These are phyloP conservation scores for Letharia lupina DNA, from an alignment of 495 filamentous ascomycete species.

Conservation along the genomic window DNA sequence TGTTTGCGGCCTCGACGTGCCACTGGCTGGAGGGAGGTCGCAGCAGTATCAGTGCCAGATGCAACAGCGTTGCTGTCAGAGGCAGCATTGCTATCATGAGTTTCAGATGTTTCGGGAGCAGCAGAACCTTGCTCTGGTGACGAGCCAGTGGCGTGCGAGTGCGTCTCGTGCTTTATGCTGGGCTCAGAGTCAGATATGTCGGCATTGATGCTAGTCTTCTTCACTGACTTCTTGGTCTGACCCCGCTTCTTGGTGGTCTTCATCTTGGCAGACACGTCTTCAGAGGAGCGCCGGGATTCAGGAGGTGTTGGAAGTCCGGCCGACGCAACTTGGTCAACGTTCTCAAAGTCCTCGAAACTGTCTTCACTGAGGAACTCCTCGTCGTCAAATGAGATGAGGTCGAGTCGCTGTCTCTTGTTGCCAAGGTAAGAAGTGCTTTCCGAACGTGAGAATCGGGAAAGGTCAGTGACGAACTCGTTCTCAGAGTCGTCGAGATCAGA, in stretches of 20 bases:
- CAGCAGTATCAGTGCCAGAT: slow-evolving; percentile 32
- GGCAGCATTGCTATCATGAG: slow-evolving; percentile 32
- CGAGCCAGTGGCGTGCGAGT: slow-evolving; percentile 22
- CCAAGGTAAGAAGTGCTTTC: slow-evolving; percentile 55
- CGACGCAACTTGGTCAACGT: slow-evolving; percentile 50
- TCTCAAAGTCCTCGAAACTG: slow-evolving; percentile 67
- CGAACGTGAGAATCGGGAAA: slow-evolving; percentile 60
- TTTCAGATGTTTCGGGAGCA: slow-evolving; percentile 35
- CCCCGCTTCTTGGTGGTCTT: slow-evolving; percentile 30
- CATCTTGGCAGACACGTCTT: slow-evolving; percentile 37
- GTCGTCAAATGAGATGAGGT: slow-evolving; percentile 59
- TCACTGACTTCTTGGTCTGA: slow-evolving; percentile 24
- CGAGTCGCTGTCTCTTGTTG: slow-evolving; percentile 70
- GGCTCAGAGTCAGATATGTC: slow-evolving; percentile 30
- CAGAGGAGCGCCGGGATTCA: slow-evolving; percentile 29
- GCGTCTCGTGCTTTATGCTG: slow-evolving; percentile 21
- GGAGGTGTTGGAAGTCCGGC: slow-evolving; percentile 40
- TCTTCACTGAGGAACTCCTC: slow-evolving; percentile 68
- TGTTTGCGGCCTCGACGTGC: slow-evolving; percentile 97
- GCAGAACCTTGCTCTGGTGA: slow-evolving; percentile 28
- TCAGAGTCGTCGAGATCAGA: slow-evolving; percentile 93
- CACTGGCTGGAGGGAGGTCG: slow-evolving; percentile 51
- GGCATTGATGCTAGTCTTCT: slow-evolving; percentile 18
- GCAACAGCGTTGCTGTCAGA: slow-evolving; percentile 29
- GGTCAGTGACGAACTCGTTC: slow-evolving; percentile 72